Conservation (phyloP, 352 stramenopile species). For the Elongisporangium prolatum region DNA sequence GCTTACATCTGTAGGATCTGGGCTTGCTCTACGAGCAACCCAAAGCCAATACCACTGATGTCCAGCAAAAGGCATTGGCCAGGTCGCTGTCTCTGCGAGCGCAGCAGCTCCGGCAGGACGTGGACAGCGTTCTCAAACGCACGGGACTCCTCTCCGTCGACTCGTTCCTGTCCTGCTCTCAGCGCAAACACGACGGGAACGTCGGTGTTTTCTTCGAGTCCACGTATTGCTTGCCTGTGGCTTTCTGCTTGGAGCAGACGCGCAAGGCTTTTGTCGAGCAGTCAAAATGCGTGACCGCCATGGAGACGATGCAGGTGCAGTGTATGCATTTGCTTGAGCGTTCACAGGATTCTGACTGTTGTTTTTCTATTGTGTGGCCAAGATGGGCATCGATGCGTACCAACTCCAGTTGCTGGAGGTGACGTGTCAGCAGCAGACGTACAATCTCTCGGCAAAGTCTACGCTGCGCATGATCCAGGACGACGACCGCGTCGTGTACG, state of each 20-base stretch:
- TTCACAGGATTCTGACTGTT: too few species aligned
- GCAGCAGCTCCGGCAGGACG: not conserved
- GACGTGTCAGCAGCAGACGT: not conserved
- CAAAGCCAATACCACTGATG: not conserved
- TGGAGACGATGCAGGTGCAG: not conserved
- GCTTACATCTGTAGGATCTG: not conserved
- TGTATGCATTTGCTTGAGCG: not conserved
- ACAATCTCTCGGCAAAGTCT: not conserved
- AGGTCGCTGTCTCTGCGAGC: not conserved
- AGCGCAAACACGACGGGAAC: not conserved
- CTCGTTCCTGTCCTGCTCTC: not conserved
- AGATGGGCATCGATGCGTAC: not conserved
- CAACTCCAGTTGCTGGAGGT: not conserved
- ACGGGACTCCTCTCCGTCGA: not conserved
- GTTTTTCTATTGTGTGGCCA: not conserved
- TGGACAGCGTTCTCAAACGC: not conserved
- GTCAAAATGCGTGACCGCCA: not conserved
- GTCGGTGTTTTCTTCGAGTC: not conserved
- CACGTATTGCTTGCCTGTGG: not conserved
- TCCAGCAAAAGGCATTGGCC: not conserved
- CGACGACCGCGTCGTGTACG: not conserved
- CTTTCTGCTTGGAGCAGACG: not conserved
- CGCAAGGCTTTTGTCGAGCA: not conserved
- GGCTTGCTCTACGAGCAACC: not conserved
- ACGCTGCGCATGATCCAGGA: not conserved